Conservation (phyloP, 768 basidiomycete genomes). For the Coprinopsis marcescibilis region DNA sequence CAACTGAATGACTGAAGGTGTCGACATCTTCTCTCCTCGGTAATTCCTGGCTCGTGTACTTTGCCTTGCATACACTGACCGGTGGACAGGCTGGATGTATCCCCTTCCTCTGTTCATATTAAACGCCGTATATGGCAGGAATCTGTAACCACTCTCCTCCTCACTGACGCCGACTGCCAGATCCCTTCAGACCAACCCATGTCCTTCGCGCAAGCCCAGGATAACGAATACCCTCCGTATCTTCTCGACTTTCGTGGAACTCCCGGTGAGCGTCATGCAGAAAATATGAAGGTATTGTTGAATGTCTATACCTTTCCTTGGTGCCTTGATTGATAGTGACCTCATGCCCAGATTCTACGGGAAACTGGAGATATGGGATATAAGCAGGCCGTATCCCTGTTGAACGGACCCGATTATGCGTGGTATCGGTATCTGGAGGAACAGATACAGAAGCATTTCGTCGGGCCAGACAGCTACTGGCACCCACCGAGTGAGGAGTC, state of each 20-base stretch:
- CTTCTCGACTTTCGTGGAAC: constrained; percentile 57
- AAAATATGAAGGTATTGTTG: constrained; percentile 65
- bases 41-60: constrained; percentile 16
- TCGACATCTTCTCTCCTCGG: constrained; percentile 80
- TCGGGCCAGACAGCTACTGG: constrained; percentile 77
- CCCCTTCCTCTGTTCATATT: constrained; percentile 51
- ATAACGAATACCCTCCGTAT: constrained; percentile 63
- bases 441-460: constrained; percentile 48
- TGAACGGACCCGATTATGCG: constrained; percentile 41
- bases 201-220: constrained; percentile 50
- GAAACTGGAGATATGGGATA: constrained; percentile 61
- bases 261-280: constrained; percentile 67
- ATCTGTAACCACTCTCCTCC: constrained; percentile 57
- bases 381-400: constrained; percentile 41
- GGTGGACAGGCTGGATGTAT: constrained; percentile 47
- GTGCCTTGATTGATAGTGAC: not conserved
- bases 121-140: constrained; percentile 79
- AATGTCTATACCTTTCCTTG: not conserved
- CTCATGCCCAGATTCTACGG: constrained; percentile 51
- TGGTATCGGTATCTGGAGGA: constrained; percentile 42
- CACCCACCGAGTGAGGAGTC: constrained; percentile 24
- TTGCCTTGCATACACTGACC: not conserved
- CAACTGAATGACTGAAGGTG: constrained; percentile 34
- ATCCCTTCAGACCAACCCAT: constrained; percentile 58
- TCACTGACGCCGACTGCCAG: constrained; percentile 51